A percentile compares a stretch with the other conserved stretches of the same genome.
phyloP scores from a whole-genome alignment of 805 yeast species.

The Wickerhamiella vanderwaltii region DNA sequence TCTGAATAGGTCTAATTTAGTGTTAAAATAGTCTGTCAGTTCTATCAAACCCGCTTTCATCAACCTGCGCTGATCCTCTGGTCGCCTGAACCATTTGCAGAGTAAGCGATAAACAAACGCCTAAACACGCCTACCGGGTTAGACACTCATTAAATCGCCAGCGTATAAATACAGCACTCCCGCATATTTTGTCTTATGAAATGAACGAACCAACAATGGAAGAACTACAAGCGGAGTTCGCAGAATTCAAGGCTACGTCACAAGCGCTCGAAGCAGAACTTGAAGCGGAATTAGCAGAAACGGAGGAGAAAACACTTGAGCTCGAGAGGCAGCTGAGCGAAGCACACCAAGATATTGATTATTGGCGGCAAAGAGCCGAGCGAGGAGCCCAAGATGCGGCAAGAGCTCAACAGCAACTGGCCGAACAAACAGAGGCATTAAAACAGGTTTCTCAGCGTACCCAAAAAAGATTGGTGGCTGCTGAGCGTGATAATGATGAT shows the following conservation, averaged over 20 bases:
- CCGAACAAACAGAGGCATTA: conserved; percentile 14
- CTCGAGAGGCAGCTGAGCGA: conserved; percentile 23
- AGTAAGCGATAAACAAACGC: no score
- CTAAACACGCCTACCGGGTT: no score
- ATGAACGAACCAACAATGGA: conserved; percentile 6
- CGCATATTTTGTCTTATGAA: not conserved
- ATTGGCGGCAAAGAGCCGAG: conserved; percentile 19
- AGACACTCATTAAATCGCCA: no score
- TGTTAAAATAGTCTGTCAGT: no score
- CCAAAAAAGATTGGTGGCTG: conserved; percentile 28
- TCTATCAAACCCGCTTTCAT: no score
- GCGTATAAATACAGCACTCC: no score
- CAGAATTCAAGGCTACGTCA: conserved; percentile 34
- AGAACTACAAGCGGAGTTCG: conserved; percentile 32
- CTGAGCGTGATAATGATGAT: conserved; percentile 35
- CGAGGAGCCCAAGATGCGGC: conserved; percentile 20
- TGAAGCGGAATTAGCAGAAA: conserved; percentile 33
- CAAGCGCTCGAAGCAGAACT: conserved; percentile 36
- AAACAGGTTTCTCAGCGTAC: conserved; percentile 27
- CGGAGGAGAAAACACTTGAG: conserved; percentile 23
- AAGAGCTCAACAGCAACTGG: conserved; percentile 7
- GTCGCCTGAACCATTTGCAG: no score
- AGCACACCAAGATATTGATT: conserved; percentile 23
- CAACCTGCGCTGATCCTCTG: no score
- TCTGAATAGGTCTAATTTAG: no score